phyloP scores from a whole-genome alignment of 176 grass and related monocot species.

The Miscanthus lutarioriparius region DNA sequence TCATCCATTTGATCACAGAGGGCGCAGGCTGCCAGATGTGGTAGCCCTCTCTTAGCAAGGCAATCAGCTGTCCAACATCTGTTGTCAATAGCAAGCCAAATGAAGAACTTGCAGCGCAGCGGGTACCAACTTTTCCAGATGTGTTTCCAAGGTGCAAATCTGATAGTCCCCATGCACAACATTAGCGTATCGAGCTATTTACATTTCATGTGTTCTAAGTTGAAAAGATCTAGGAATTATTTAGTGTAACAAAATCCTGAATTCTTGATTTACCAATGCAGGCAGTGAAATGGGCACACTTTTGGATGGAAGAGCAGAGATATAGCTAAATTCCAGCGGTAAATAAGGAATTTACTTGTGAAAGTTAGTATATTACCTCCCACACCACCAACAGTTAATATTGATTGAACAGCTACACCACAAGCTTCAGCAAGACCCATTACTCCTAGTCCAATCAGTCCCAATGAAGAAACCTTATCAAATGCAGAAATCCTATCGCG shows the following conservation, averaged over 20 bases:
- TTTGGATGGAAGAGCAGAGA: neutral
- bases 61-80: neutral
- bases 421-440: constrained; percentile 90
- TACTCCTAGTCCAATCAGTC: constrained; percentile 76
- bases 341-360: constrained; percentile 5
- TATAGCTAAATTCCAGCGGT: neutral
- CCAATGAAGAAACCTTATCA: constrained; percentile 75
- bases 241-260: neutral
- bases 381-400: constrained; percentile 96
- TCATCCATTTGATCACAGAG: neutral
- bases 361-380: constrained; percentile 65
- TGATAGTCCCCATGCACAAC: neutral
- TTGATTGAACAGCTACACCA: constrained; percentile 86
- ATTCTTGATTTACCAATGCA: constrained; percentile 3
- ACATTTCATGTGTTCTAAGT: neutral
- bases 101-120: neutral
- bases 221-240: neutral
- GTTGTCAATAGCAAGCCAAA: neutral
- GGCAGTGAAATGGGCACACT: neutral
- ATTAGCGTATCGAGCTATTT: neutral
- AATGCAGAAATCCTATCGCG: constrained; percentile 69
- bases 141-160: neutral
- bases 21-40: neutral
- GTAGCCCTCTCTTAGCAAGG: neutral
- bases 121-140: neutral